Base-by-base conservation (phyloP, 164 flowering plant species). In the Tetrastigma voinierianum region DNA sequence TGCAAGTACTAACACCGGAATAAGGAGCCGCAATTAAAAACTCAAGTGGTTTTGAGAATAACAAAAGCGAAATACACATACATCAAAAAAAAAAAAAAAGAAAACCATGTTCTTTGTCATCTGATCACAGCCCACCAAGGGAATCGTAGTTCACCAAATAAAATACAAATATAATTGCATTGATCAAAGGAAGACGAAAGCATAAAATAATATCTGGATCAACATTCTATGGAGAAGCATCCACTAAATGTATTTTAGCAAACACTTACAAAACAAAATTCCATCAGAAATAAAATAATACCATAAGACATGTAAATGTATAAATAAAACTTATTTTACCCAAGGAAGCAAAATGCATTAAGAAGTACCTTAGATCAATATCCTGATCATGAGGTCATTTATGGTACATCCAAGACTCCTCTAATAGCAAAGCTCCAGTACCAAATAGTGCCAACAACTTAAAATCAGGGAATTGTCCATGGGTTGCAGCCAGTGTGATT, bases 361-460 rank as follows among this genome's bases (percentile, higher is more conserved):
- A n/a, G n/a, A 58, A 47, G 12, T 51, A 89, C 97, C 93, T 77
- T 86, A 32, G 73, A 76, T 96, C 98, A 60, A 96, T 93, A 77
- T 96, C 97, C 44, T 83, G 81, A 65, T 96, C 99, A 96, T 83
- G 51, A 92, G 90, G 67, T 96, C 99, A 74, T 96, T 96, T 11
- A 92, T 67, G n/a, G 99, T 96, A 73, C 99, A 92, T 23, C 98
- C 99, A 71, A 97, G 98, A 61, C 99, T 97, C 64, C 98, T 83
- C n/a, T 67, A 96, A 71, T 62, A 96, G 90, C 75, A 96, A 77
- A 64, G 99, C 87, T 64, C 97, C 99, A 69, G 86, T 87, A 57
- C 97, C 97, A 83, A 92, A 96, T 17, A 96, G 72, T 32, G 79
- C 49, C 81, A 96, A 57, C 91, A 90, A 81, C 80, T 93, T 92